Evolutionary conservation across 371 early-diverging fungal species (phyloP), one percentile per base, ranked within the genome.

Genomic region (Mortierella sp.): DNA sequence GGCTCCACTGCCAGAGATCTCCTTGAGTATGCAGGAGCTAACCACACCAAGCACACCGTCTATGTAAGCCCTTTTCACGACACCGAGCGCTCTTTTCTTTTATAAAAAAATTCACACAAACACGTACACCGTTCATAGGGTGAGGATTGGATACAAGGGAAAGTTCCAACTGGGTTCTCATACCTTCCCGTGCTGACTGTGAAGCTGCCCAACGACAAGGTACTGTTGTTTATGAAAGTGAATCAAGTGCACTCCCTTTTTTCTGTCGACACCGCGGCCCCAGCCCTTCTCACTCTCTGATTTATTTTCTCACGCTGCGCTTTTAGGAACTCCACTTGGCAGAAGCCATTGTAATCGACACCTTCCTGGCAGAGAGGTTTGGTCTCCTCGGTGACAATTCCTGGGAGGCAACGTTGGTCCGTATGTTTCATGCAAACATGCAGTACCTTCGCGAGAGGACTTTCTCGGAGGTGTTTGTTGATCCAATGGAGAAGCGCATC

Each of bases 261-360:
- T 13, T 28, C 1, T 9, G 2, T 13, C 28, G 28, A 54, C n/a
- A 16, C 16, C 13, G 10, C 31, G 54, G 54, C 5, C 14, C 28
- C 3, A 3, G 0, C 59, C 34, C 14, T 19, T 61, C 61, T 31
- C 31, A 19, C 6, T 3, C 2, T n/a, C 28, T 28, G 5, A 31
- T 31, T 61, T 28, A 16, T 0, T 19, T 61, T 31, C 61, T 13
- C 19, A 16, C 34, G 31, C 4, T 61, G 34, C 34, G 19, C 31
- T 19, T 26, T 19, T 43, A 78, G 80, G 78, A 80, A 34, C 26
- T 80, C 21, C 16, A 37, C 43, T 3, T 84, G 2, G 53, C 85
- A 5, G 85, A 84, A 31, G 72, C 81, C 43, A 74, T 78, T 69
- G 74, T 81, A 16, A 71, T 81, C 28, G 85, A 81, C 50, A 54